Evolutionary conservation across 768 basidiomycete species (phyloP), one percentile per base, ranked within the genome.

Genomic region (Kwoniella newhampshirensis): DNA sequence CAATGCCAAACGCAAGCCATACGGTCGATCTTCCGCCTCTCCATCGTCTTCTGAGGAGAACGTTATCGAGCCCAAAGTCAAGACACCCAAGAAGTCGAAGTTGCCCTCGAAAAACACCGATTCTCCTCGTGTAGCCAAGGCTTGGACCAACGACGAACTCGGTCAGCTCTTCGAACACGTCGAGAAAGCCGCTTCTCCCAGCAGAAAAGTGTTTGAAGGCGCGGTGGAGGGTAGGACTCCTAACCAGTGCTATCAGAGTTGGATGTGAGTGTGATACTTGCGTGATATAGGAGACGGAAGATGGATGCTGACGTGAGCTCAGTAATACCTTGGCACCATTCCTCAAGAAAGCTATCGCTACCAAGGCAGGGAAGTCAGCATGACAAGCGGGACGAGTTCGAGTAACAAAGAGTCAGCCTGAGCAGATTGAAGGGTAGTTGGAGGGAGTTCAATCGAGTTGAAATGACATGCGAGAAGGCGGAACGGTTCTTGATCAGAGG

Each of bases 151-250:
- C 15, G 47, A 60, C 23, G 59, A 60, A 40, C 35, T 60, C 0
- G 5, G 25, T 9, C 59, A 60, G 36, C 47, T 60, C 7, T 60
- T 48, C 47, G 59, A 60, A 30, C 52, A 54, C 32, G 59, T 54
- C 8, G 35, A 23, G 2, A 54, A 60, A 52, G 13, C 48, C 27
- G 44, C 44, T 8, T 26, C 51, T 7, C 4, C 13, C 8, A 51
- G 51, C 0, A 53, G 25, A 15, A 36, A 41, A 15, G 41, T 21
- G 3, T 60, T 52, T 47, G 59, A 54, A 13, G 36, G 23, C 20
- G 59, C 59, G 37, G 59, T 60, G 4, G 23, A 45, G 7, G 47
- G 48, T 21, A 60, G 59, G 42, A 60, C 46, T n/a, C 47, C 45
- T 4, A 60, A 60, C 42, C 59, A 60, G 30, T 13, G 25, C 20